Evolutionary conservation across 495 filamentous ascomycete species (phyloP).

Genomic region (Aspergillus affinis): DNA sequence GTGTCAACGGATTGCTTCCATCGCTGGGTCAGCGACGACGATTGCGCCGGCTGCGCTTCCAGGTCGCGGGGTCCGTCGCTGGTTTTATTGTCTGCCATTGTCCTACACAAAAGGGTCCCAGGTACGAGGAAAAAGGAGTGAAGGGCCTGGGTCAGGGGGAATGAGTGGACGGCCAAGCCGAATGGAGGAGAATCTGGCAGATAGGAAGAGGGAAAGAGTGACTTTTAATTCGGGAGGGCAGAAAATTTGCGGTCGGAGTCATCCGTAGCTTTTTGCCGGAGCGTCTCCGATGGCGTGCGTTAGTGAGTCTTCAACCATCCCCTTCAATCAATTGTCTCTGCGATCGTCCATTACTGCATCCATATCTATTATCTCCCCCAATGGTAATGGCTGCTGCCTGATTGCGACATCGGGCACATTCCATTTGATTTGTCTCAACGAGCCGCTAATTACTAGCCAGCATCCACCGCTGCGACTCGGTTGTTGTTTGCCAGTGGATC

Average conservation of each 20-base stretch:
- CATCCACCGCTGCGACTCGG: neutral
- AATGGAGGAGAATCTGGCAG: neutral
- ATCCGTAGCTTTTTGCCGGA: constrained; percentile 7
- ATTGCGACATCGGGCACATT: neutral
- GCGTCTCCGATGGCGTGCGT: constrained; percentile 11
- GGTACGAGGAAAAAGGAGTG: neutral
- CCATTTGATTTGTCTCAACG: neutral
- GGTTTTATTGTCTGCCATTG: neutral
- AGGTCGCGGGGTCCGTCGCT: constrained; percentile 9
- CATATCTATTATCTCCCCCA: neutral
- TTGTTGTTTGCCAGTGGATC: constrained; percentile 8
- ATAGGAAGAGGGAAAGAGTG: neutral
- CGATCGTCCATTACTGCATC: neutral
- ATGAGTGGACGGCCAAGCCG: neutral
- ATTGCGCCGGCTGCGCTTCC: constrained; percentile 12
- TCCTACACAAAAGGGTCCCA: neutral
- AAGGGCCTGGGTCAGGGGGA: neutral
- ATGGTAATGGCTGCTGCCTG: constrained; percentile 2
- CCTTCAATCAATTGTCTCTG: neutral
- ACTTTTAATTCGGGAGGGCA: neutral
- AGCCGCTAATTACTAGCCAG: neutral
- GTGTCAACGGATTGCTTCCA: constrained; percentile 42
- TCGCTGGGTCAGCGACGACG: constrained; percentile 11
- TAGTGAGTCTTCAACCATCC: neutral
- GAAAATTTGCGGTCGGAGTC: constrained; percentile 10